Conservation (phyloP, 2,329 filamentous ascomycete genomes). For the Cryphonectria parasitica region DNA sequence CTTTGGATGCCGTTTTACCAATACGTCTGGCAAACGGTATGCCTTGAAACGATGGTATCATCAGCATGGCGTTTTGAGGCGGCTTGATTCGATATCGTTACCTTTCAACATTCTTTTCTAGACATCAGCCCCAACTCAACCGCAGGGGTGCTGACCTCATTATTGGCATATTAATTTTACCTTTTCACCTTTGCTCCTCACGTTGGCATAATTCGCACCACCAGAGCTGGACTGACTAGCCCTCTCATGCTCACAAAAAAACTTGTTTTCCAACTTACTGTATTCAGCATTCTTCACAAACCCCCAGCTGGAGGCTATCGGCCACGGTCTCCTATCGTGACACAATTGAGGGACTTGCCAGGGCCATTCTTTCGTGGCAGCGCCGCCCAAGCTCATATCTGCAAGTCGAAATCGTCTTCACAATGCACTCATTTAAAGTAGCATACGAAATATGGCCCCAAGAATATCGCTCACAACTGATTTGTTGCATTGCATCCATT, state of each 20-base stretch:
- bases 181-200: not conserved
- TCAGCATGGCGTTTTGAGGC: slow-evolving; percentile 11
- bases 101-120: not conserved
- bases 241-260: not conserved
- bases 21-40: not conserved
- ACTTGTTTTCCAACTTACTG: not conserved
- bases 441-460: not conserved
- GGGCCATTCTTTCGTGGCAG: not conserved
- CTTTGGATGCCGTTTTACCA: not conserved
- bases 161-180: not conserved
- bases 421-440: not conserved
- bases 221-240: not conserved
- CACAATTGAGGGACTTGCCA: not conserved
- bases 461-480: not conserved
- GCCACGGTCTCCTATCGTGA: not conserved
- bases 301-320: not conserved
- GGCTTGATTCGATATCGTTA: not conserved
- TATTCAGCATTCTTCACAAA: not conserved
- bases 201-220: not conserved
- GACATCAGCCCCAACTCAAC: not conserved
- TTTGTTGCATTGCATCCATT: not conserved
- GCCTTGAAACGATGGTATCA: not conserved
- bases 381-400: not conserved
- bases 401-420: not conserved
- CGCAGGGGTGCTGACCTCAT: no score